These are phyloP conservation scores for Dendryphion nanum DNA, from an alignment of 2,329 filamentous ascomycete species.

Conservation along the genomic window DNA sequence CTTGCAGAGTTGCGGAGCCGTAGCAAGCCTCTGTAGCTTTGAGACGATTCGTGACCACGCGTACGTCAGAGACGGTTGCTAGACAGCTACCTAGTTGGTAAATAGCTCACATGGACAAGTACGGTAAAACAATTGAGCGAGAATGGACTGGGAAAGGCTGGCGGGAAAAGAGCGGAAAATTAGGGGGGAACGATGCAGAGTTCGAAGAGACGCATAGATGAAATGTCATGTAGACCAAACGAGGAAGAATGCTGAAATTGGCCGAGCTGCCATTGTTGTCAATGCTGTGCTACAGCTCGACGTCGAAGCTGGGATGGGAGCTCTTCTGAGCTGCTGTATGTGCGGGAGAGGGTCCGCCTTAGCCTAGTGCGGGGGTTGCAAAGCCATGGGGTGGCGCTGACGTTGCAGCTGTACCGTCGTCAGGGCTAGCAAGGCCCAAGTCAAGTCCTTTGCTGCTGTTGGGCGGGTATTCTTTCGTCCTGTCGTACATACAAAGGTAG, in stretches of 20 bases:
- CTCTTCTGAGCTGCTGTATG: too few species aligned
- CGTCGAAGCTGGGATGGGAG: too few species aligned
- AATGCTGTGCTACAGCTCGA: too few species aligned
- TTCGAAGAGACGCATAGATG: too few species aligned
- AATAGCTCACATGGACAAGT: neutral
- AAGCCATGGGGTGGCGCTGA: constrained; percentile 11
- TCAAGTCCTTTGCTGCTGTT: constrained; percentile 1
- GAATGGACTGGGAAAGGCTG: neutral
- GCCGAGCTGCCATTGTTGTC: too few species aligned
- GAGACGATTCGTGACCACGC: neutral
- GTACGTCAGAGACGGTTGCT: neutral
- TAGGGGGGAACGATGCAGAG: too few species aligned
- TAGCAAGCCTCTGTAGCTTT: constrained; percentile 3
- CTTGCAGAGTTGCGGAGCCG: constrained; percentile 25
- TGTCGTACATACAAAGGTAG: too few species aligned
- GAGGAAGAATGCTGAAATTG: too few species aligned
- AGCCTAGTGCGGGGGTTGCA: neutral
- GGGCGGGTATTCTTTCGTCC: too few species aligned
- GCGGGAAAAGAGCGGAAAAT: too few species aligned
- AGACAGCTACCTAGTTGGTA: neutral
- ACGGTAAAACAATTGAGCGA: neutral
- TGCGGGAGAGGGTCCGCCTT: too few species aligned
- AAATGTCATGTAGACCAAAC: too few species aligned
- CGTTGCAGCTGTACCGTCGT: constrained; percentile 9
- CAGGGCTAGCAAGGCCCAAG: neutral